Evolutionary conservation across 495 filamentous ascomycete genomes (phyloP).

Genomic region (Aspergillus funiculosus): DNA sequence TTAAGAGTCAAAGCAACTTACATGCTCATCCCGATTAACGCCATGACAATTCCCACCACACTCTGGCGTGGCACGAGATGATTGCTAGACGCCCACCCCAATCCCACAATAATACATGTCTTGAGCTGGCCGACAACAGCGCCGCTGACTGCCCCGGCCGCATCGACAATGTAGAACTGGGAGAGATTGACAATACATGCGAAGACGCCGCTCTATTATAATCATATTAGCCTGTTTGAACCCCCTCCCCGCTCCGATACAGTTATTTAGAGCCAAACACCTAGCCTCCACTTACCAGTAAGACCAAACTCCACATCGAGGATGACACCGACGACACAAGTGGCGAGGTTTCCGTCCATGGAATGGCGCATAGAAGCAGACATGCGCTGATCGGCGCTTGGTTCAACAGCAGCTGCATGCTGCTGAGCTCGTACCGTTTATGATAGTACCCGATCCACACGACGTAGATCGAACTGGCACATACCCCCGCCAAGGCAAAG

Average conservation of each 20-base stretch:
- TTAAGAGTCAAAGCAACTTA: constrained; percentile 18
- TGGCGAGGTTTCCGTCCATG: constrained; percentile 59
- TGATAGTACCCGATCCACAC: constrained; percentile 65
- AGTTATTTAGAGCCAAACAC: too few relatives aligned
- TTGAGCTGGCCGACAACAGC: constrained; percentile 64
- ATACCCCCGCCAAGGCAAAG: constrained; percentile 58
- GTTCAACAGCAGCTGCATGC: constrained; percentile 69
- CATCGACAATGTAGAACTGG: constrained; percentile 69
- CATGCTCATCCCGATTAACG: constrained; percentile 26
- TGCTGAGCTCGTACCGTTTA: constrained; percentile 58
- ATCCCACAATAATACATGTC: constrained; percentile 37
- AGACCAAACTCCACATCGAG: constrained; percentile 31
- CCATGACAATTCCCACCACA: constrained; percentile 23
- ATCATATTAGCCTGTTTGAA: neutral
- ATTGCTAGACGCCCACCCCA: constrained; percentile 32
- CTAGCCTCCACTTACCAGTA: constrained; percentile 34
- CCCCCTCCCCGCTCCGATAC: too few relatives aligned
- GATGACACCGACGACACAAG: constrained; percentile 39
- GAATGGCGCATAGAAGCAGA: constrained; percentile 59
- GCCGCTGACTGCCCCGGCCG: constrained; percentile 62
- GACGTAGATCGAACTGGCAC: constrained; percentile 62
- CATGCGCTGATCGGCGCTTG: constrained; percentile 61
- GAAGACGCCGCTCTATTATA: constrained; percentile 42
- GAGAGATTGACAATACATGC: constrained; percentile 67
- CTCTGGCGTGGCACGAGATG: constrained; percentile 24